These are phyloP conservation scores for Tuber borchii DNA, from an alignment of 495 filamentous ascomycete genomes.

Conservation along the genomic window DNA sequence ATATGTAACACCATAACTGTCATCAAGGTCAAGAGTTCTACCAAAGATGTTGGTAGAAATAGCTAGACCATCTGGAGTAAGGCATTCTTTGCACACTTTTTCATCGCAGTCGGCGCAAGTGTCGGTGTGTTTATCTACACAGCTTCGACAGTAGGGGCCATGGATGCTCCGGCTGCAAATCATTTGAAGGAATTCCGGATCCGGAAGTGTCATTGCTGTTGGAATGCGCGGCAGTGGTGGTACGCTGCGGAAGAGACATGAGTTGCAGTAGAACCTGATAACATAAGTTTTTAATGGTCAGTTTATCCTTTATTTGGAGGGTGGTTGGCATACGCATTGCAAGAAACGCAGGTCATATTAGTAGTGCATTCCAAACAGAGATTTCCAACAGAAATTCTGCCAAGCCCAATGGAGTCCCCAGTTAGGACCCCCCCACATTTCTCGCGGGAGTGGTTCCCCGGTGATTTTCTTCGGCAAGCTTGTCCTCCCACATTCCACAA, in stretches of 20 bases:
- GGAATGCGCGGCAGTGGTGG: slow-evolving; percentile 7
- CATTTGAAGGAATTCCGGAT: slow-evolving; percentile 16
- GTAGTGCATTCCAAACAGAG: slow-evolving; percentile 31
- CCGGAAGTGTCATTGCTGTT: slow-evolving; percentile 5
- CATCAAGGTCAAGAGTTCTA: slow-evolving; percentile 8
- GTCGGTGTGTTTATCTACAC: slow-evolving; percentile 13
- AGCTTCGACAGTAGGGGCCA: slow-evolving; percentile 20
- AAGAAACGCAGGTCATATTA: slow-evolving; percentile 30
- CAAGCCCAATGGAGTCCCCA: slow-evolving; percentile 23
- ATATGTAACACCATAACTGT: slow-evolving; percentile 13
- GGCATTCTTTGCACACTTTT: slow-evolving; percentile 14
- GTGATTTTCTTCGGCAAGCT: slow-evolving; percentile 13
- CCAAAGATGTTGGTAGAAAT: slow-evolving; percentile 25
- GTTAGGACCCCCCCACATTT: slow-evolving; percentile 27
- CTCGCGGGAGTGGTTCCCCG: background rate
- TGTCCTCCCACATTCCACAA: slow-evolving; percentile 38
- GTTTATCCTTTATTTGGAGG: too few relatives aligned
- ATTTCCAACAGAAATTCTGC: slow-evolving; percentile 23
- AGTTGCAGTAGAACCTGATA: slow-evolving; percentile 23
- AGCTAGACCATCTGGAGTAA: slow-evolving; percentile 12
- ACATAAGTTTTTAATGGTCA: background rate
- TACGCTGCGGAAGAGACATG: slow-evolving; percentile 8
- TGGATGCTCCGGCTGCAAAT: slow-evolving; percentile 11
- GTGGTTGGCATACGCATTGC: slow-evolving; percentile 20
- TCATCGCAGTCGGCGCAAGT: slow-evolving; percentile 16